Percentiles rank a stretch among this genome's conserved stretches.
These are phyloP conservation scores for Flaveria floridana DNA, from an alignment of 140 eudicot genomes.

Conservation along the genomic window DNA sequence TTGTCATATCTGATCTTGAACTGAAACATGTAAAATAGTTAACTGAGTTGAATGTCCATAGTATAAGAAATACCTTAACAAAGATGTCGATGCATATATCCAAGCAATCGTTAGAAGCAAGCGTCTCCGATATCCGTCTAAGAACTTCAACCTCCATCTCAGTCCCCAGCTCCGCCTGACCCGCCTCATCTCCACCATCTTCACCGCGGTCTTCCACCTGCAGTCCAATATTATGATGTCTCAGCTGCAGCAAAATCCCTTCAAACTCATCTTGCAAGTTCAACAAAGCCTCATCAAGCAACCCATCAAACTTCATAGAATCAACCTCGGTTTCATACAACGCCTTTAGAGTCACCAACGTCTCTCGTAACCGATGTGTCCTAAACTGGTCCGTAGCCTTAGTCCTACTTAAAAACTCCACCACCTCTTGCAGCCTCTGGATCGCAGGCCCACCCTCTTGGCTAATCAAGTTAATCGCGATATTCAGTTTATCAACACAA, in stretches of 20 bases:
- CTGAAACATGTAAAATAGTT: too few species aligned
- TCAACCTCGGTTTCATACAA: conserved; percentile 71
- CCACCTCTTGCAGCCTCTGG: conserved; percentile 81
- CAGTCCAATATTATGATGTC: conserved; percentile 51
- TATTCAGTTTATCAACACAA: conserved; percentile 58
- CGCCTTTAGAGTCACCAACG: conserved; percentile 59
- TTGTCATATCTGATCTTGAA: background rate
- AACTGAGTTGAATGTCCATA: background rate
- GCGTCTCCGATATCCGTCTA: conserved; percentile 59
- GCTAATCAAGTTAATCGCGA: conserved; percentile 50
- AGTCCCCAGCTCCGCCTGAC: conserved; percentile 50
- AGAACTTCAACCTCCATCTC: conserved; percentile 69
- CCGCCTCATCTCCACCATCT: conserved; percentile 32
- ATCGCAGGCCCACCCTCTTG: conserved; percentile 76
- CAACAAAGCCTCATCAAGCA: conserved; percentile 74
- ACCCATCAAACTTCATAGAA: conserved; percentile 75
- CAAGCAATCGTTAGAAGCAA: conserved; percentile 73
- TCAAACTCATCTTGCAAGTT: conserved; percentile 83
- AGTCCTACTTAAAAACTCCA: conserved; percentile 85
- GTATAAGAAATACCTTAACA: conserved; percentile 55
- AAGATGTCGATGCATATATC: conserved; percentile 82
- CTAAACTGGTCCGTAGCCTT: conserved; percentile 80
- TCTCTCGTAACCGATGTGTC: conserved; percentile 62
- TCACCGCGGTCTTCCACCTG: conserved; percentile 28
- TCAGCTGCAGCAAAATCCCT: conserved; percentile 49